Evolutionary conservation across 2,329 filamentous ascomycete species (phyloP), one percentile per base, ranked within the genome.

Genomic region (Endocalyx cinctus): DNA sequence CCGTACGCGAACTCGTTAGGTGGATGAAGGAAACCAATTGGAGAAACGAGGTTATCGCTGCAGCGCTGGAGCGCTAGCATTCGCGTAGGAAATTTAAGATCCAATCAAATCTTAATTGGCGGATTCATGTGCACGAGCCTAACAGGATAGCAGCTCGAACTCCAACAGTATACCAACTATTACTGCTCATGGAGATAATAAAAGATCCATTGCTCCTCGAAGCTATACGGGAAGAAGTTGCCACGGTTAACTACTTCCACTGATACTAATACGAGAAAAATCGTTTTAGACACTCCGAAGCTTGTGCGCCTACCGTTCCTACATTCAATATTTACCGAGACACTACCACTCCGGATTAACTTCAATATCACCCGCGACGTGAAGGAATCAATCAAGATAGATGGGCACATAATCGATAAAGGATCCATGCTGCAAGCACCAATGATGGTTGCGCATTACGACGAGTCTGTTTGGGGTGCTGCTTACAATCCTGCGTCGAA

Each of bases 281-380:
- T 13, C 5, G 27, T 15, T 13, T 22, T 37, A 11, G 34, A 37
- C 25, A 37, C 23, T 26, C 29, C 32, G n/a, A 23, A 23, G 20
- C 8, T 23, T 23, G 20, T n/a, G 8, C n/a, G 8, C n/a, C n/a
- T 47, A 27, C 51, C 54, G 0, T 34, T 56, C 10, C 13, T 58
- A 14, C 48, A 56, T 18, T 54, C 52, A 0, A 26, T 57, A 5
- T 55, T 41, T 13, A 37, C 39, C 4, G 55, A 58, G 35, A 42
- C 35, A 8, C 41, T 57, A 29, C 45, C 54, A 4, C 31, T 54
- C 12, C 53, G 46, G 7, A 40, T 51, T 6, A 40, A 32, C 6
- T 48, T 54, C 29, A 48, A 40, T 23, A 35, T 56, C 11, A 46
- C 44, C 3, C 47, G 54, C 10, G 38, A 53, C 12, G 38, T 46